Evolutionary conservation across 2,329 filamentous ascomycete genomes (phyloP), one percentile per base, ranked within the genome.

Genomic region (Arachnomyces sp.): DNA sequence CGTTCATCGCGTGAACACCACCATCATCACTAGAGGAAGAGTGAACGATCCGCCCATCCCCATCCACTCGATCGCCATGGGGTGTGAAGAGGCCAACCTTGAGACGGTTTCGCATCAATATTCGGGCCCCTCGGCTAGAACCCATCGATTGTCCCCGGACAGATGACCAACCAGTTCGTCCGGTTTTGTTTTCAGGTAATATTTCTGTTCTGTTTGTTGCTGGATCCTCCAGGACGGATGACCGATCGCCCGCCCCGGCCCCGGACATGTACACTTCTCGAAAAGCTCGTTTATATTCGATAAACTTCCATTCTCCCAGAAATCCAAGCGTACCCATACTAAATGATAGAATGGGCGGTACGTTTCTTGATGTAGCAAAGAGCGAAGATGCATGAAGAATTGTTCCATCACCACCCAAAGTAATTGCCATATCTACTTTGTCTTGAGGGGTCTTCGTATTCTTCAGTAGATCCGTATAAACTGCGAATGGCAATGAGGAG

Each of bases 301-400:
- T 73, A 59, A 96, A 96, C 54, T 92, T 93, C 89, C 90, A 98
- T 63, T 96, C 90, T 12, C 90, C 89, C 6, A 98, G 68, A 51
- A 98, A 98, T 0, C 92, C 92, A 1, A 98, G 69, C 0, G 90
- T 93, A 4, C 92, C 92, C 86, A 98, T 95, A 59, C 88, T 94
- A 58, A 98, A 98, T 1, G 86, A 88, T 6, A 98, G 71, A 28
- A 98, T 84, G 0, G 92, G 92, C 0, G 92, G 92, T 0, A 98
- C 90, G 32, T 80, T 79, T 2, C 76, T 72, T 33, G 85, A 80
- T 29, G 86, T 82, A 44, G 87, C 87, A 66, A 93, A 96, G 4
- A 95, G 74, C 39, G 84, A 89, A 2, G 86, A 84, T 0, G 88
- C 88, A 44, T 86, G 84, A 34, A 95, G 65, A 39, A 95, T 90